Evolutionary conservation across 352 stramenopile species (phyloP).

Genomic region (Thalassiosira allenii): DNA sequence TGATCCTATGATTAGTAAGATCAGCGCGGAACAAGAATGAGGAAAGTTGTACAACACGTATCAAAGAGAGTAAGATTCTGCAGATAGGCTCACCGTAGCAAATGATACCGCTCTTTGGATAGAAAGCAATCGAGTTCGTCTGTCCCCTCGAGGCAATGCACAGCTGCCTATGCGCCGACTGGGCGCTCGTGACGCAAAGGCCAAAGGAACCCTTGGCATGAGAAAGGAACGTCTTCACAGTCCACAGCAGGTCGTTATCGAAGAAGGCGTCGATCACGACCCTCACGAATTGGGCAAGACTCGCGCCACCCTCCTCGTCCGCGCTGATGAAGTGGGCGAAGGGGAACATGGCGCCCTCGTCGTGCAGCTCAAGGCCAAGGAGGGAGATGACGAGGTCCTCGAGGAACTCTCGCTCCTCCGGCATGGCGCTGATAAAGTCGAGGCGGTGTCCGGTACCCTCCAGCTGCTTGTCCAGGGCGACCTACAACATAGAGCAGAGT

Average conservation of each 20-base stretch:
- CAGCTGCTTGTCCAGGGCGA: no score
- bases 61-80: no score
- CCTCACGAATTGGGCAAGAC: conserved; percentile 16
- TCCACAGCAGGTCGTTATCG: conserved; percentile 54
- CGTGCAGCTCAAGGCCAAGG: no score
- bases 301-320: conserved; percentile 23
- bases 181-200: conserved; percentile 27
- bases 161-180: conserved; percentile 43
- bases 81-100: no score
- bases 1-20: no score
- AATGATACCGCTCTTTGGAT: conserved; percentile 40
- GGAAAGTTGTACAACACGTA: no score
- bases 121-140: conserved; percentile 49
- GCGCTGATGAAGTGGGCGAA: conserved; percentile 9
- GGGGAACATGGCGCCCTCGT: background rate
- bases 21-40: no score
- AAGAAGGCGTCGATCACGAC: conserved; percentile 51
- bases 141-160: conserved; percentile 45
- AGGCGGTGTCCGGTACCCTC: no score
- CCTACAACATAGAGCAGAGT: no score
- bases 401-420: no score
- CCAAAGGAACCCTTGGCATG: conserved; percentile 57
- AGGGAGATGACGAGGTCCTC: no score
- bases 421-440: no score
- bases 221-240: conserved; percentile 19